Evolutionary conservation across 73 alveolate species (phyloP).

Genomic region (Uronychia binucleata): DNA sequence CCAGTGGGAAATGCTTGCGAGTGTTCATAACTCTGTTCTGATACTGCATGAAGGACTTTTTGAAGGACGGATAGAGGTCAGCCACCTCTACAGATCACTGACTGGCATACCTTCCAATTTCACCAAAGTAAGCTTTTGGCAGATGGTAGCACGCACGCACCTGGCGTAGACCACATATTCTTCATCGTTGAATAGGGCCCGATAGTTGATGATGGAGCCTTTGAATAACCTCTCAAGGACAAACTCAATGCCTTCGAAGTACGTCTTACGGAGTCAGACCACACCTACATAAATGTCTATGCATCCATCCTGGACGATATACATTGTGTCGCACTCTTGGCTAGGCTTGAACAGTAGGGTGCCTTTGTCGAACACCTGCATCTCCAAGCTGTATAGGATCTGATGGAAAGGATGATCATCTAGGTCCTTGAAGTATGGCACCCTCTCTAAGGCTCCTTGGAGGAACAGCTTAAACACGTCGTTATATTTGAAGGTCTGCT

Average conservation of each 20-base stretch:
- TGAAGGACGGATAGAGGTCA: slow-evolving; percentile 2
- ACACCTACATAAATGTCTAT: slow-evolving; percentile 12
- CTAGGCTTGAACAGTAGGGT: slow-evolving; percentile 27
- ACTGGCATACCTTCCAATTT: slow-evolving; percentile 5
- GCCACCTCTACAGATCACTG: not conserved
- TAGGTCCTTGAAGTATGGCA: slow-evolving; percentile 36
- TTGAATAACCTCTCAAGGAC: slow-evolving; percentile 39
- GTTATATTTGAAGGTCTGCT: slow-evolving; percentile 29
- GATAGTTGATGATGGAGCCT: slow-evolving; percentile 49
- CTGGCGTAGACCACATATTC: slow-evolving; percentile 17
- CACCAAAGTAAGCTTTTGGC: not conserved
- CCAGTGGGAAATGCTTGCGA: slow-evolving; percentile 39
- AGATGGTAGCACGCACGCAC: slow-evolving; percentile 12
- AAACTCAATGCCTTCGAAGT: slow-evolving; percentile 43
- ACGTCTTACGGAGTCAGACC: not conserved
- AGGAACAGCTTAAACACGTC: slow-evolving; percentile 38
- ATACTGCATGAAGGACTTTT: slow-evolving; percentile 36
- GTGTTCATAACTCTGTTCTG: slow-evolving; percentile 15
- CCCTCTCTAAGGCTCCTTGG: slow-evolving; percentile 23
- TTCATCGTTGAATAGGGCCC: slow-evolving; percentile 47
- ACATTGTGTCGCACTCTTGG: slow-evolving; percentile 18
- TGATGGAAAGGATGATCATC: slow-evolving; percentile 55
- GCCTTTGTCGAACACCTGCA: slow-evolving; percentile 20
- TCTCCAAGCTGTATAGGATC: slow-evolving; percentile 20
- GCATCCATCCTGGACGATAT: slow-evolving; percentile 35